Percentiles rank a stretch among this genome's conserved stretches.
Conservation (phyloP, 176 grass and related monocot species). For the Carex scoparia region DNA sequence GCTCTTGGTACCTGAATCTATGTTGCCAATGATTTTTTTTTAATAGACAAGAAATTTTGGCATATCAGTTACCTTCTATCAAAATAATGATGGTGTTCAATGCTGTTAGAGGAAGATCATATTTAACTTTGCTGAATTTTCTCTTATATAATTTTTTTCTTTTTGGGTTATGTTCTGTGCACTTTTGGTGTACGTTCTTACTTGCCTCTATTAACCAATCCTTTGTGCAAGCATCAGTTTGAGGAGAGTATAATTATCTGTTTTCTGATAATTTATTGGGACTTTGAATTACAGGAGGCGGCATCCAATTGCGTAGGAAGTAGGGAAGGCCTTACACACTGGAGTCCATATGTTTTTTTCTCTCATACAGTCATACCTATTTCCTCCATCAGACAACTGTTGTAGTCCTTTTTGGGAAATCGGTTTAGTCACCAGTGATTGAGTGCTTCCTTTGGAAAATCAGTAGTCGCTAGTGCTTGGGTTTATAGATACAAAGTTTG, state of each 20-base stretch:
- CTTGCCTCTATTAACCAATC: not conserved
- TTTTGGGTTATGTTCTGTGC: not conserved
- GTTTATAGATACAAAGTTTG: not conserved
- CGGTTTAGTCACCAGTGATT: not conserved
- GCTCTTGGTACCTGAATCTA: not conserved
- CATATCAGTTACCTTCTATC: not conserved
- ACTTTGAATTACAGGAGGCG: slow-evolving; percentile 63
- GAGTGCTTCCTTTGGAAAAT: not conserved
- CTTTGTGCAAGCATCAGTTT: not conserved
- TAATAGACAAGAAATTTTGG: not conserved
- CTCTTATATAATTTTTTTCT: not conserved
- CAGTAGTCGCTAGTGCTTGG: not conserved
- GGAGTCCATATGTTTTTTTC: not conserved
- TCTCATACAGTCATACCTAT: not conserved
- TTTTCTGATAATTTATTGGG: not conserved
- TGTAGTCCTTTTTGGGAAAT: not conserved
- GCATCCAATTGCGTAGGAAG: slow-evolving; percentile 69
- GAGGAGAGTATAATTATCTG: not conserved
- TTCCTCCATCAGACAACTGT: not conserved
- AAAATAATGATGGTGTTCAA: not conserved
- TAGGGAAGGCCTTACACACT: slow-evolving; percentile 11
- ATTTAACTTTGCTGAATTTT: not conserved
- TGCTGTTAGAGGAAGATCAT: not conserved
- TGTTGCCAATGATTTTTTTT: not conserved
- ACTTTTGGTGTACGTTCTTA: not conserved